Percentiles rank a stretch among this genome's conserved stretches.
Conservation (phyloP, 164 flowering plant species). For the Vitis riparia region DNA sequence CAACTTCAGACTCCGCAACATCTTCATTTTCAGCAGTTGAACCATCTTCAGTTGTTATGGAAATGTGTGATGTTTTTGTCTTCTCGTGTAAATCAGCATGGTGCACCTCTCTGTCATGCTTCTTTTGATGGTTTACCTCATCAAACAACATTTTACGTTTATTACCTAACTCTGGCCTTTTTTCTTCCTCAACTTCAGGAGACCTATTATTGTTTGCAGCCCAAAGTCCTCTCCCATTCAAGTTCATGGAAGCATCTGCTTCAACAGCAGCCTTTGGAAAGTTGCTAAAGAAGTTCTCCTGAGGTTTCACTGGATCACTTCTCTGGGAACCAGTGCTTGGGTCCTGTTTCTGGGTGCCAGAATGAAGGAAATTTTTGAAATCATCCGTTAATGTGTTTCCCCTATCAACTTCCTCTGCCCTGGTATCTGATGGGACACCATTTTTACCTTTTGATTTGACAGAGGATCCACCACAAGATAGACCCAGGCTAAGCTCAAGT, state of each 20-base stretch:
- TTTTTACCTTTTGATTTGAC: conserved; percentile 53
- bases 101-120: conserved; percentile 53
- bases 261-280: conserved; percentile 44
- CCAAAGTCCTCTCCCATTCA: conserved; percentile 46
- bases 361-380: conserved; percentile 57
- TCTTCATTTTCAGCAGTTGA: conserved; percentile 90
- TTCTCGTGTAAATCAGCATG: conserved; percentile 43
- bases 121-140: conserved; percentile 56
- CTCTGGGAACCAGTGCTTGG: conserved; percentile 30
- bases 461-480: conserved; percentile 70
- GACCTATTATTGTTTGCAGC: conserved; percentile 28
- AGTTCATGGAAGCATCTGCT: conserved; percentile 41
- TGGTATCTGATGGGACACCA: conserved; percentile 44
- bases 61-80: conserved; percentile 53
- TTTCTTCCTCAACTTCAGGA: conserved; percentile 45
- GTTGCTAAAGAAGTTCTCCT: conserved; percentile 65
- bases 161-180: conserved; percentile 36
- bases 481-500: conserved; percentile 83
- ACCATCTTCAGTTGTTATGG: conserved; percentile 77
- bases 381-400: conserved; percentile 50
- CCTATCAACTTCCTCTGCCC: conserved; percentile 52
- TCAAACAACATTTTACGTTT: conserved; percentile 64
- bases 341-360: conserved; percentile 42
- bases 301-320: conserved; percentile 35
- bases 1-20: conserved; percentile 87